phyloP scores from a whole-genome alignment of 768 basidiomycete genomes.

The Mycena belliarum region DNA sequence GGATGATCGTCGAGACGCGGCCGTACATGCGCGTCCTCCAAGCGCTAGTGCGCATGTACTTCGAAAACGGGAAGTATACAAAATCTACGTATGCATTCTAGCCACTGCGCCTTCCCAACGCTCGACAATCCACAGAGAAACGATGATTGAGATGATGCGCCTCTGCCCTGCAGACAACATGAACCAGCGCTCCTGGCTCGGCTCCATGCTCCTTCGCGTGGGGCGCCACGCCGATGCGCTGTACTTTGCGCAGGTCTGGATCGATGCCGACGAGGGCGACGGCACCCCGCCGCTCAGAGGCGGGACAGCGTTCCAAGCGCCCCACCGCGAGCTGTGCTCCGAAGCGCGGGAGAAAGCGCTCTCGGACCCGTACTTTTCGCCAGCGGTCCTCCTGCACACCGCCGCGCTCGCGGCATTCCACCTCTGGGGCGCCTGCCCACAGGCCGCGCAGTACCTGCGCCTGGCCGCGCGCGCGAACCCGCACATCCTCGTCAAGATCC shows the following conservation, averaged over 20 bases:
- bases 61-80: slow-evolving; percentile 33
- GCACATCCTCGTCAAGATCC: slow-evolving; percentile 28
- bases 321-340: not conserved
- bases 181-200: slow-evolving; percentile 33
- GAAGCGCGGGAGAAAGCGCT: slow-evolving; percentile 17
- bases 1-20: slow-evolving; percentile 38
- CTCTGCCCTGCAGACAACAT: slow-evolving; percentile 35
- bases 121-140: slow-evolving; percentile 21
- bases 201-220: slow-evolving; percentile 7
- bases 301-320: slow-evolving; percentile 9
- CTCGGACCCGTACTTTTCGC: not conserved
- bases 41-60: slow-evolving; percentile 37
- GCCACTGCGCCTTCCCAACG: not conserved
- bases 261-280: not conserved
- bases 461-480: slow-evolving; percentile 28
- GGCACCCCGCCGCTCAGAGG: not conserved
- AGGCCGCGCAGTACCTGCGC: slow-evolving; percentile 32
- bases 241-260: slow-evolving; percentile 7
- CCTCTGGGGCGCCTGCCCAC: slow-evolving; percentile 27
- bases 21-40: slow-evolving; percentile 49
- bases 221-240: slow-evolving; percentile 11
- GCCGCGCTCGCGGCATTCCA: slow-evolving; percentile 32
- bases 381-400: slow-evolving; percentile 24
- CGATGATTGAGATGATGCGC: slow-evolving; percentile 35
- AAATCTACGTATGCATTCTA: slow-evolving; percentile 36